These are phyloP conservation scores for Tylopilus sp. DNA, from an alignment of 1,284 basidiomycete genomes.

Conservation along the genomic window DNA sequence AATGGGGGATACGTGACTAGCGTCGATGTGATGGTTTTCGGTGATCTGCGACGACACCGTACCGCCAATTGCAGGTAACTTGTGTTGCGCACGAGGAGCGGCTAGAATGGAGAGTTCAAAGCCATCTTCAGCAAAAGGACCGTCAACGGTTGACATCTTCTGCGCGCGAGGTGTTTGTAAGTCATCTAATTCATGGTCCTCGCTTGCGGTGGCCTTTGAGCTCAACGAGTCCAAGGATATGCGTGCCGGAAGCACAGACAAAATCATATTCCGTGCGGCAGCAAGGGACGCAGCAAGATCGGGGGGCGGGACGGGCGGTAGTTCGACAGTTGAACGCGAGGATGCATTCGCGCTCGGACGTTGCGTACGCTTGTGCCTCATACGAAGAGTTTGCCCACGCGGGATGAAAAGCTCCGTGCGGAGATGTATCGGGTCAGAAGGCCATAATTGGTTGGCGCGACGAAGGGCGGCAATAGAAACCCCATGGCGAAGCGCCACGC, in stretches of 20 bases:
- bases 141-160: neutral
- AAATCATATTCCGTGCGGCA: slow-evolving; percentile 25
- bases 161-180: slow-evolving; percentile 4
- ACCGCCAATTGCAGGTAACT: neutral
- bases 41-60: slow-evolving; percentile 1
- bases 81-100: neutral
- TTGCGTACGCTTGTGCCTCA: slow-evolving; percentile 1
- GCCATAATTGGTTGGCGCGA: slow-evolving; percentile 85
- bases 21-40: neutral
- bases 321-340: neutral
- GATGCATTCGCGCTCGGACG: neutral
- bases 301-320: slow-evolving; percentile 4
- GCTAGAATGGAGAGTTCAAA: slow-evolving; percentile 19
- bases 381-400: slow-evolving; percentile 8
- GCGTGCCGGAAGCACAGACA: slow-evolving; percentile 29
- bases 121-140: slow-evolving; percentile 4
- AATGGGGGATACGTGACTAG: neutral
- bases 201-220: slow-evolving; percentile 28
- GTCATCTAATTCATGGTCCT: slow-evolving; percentile 32
- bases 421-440: slow-evolving; percentile 84
- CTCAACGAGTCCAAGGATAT: slow-evolving; percentile 33
- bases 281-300: slow-evolving; percentile 18
- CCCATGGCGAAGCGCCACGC: slow-evolving; percentile 84
- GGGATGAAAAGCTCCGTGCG: slow-evolving; percentile 82
- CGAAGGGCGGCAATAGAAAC: slow-evolving; percentile 80